A percentile compares a stretch with the other conserved stretches of the same genome.
Conservation (phyloP, 371 early-diverging fungal species). For the Mucor racemosus region DNA sequence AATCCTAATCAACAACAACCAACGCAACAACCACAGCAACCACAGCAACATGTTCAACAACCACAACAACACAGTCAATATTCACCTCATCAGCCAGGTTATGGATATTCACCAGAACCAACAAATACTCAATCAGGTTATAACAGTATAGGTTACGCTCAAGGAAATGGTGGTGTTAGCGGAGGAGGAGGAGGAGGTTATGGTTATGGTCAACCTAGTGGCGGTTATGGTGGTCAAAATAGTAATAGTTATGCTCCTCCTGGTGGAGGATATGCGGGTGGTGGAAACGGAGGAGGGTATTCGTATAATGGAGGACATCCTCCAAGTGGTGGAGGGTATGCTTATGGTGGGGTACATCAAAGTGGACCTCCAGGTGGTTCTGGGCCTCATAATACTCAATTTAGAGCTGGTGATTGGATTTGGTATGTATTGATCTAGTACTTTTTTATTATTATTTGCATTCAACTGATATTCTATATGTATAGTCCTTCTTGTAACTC, state of each 20-base stretch:
- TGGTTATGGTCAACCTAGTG: slow-evolving; percentile 21
- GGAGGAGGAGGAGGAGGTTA: slow-evolving; percentile 31
- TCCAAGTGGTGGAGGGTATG: slow-evolving; percentile 22
- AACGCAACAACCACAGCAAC: slow-evolving; percentile 23
- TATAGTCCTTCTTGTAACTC: slow-evolving; percentile 60
- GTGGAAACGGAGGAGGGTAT: slow-evolving; percentile 32
- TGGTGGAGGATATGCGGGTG: slow-evolving; percentile 32
- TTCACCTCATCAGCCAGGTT: slow-evolving; percentile 14
- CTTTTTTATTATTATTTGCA: neutral
- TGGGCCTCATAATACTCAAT: slow-evolving; percentile 41
- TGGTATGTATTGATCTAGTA: slow-evolving; percentile 37
- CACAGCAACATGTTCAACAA: slow-evolving; percentile 5
- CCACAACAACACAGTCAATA: slow-evolving; percentile 11
- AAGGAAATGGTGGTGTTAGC: slow-evolving; percentile 14
- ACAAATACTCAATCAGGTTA: slow-evolving; percentile 10
- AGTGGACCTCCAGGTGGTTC: slow-evolving; percentile 23
- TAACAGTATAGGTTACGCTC: slow-evolving; percentile 26
- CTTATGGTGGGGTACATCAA: slow-evolving; percentile 36
- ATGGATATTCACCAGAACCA: neutral
- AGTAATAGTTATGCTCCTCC: slow-evolving; percentile 10
- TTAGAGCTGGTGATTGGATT: slow-evolving; percentile 71
- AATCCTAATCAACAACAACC: slow-evolving; percentile 41
- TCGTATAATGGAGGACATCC: slow-evolving; percentile 25
- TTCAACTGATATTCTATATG: neutral
- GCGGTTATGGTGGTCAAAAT: slow-evolving; percentile 27